Conservation (phyloP, 345 rosid species). For the Streptanthus diversifolius region DNA sequence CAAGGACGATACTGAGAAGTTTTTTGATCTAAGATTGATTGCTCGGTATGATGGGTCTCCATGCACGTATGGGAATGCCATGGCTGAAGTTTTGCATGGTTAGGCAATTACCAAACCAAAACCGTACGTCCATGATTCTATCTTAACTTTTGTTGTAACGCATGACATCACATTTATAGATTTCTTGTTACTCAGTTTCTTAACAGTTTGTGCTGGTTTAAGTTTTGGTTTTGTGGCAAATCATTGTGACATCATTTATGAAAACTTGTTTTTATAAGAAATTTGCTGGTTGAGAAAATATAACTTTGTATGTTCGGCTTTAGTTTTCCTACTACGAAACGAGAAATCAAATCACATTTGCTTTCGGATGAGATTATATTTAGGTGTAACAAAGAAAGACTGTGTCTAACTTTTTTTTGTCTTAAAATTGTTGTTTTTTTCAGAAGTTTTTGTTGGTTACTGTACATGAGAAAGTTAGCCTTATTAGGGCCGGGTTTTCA, state of each 20-base stretch:
- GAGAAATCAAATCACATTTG: neutral
- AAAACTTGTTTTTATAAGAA: neutral
- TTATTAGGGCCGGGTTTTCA: neutral
- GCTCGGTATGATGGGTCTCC: slow-evolving; percentile 85
- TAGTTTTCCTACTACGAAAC: too few relatives aligned
- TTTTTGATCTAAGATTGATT: slow-evolving; percentile 49
- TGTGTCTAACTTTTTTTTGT: too few relatives aligned
- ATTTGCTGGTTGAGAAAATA: neutral
- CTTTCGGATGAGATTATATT: neutral
- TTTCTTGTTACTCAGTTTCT: too few relatives aligned
- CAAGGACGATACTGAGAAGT: slow-evolving; percentile 93
- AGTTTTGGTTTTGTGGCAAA: neutral
- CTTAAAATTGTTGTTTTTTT: too few relatives aligned
- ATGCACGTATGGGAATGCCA: slow-evolving; percentile 48
- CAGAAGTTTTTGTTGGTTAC: too few relatives aligned
- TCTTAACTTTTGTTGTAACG: slow-evolving; percentile 5
- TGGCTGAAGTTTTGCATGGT: slow-evolving; percentile 46
- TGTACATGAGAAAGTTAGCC: too few relatives aligned
- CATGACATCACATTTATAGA: too few relatives aligned
- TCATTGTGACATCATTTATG: neutral
- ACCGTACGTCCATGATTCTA: neutral
- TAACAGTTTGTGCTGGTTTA: slow-evolving; percentile 3
- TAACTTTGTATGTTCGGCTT: too few relatives aligned
- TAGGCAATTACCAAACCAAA: slow-evolving; percentile 9
- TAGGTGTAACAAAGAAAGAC: too few relatives aligned